Percentiles rank a stretch among this genome's conserved stretches.
Conservation (phyloP, 2,329 filamentous ascomycete genomes). For the Epichloe coenophiala region DNA sequence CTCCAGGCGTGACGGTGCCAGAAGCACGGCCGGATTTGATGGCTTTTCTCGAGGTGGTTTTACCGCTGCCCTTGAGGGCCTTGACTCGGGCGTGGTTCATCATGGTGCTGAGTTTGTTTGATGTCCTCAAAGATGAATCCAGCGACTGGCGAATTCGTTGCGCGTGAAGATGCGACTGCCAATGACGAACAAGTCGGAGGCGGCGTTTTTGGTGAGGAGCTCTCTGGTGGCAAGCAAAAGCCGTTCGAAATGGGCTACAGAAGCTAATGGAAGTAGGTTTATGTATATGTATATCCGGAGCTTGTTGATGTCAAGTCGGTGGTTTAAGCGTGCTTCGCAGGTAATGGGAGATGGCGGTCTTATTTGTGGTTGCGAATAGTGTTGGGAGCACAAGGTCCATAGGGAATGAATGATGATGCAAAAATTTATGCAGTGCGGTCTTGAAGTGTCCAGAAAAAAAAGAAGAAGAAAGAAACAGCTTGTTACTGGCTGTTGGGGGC, state of each 20-base stretch:
- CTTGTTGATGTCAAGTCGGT: not conserved
- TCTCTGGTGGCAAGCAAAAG: not conserved
- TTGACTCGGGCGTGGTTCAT: constrained; percentile 57
- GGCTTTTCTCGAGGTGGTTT: constrained; percentile 59
- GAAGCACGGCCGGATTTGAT: constrained; percentile 45
- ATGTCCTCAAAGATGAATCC: not conserved
- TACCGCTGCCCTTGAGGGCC: constrained; percentile 54
- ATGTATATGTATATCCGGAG: not conserved
- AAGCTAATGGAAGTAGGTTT: not conserved
- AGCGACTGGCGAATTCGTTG: not conserved
- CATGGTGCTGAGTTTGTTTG: not conserved
- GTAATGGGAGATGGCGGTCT: not conserved
- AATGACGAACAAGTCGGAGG: not conserved
- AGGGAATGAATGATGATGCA: not conserved
- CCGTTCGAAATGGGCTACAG: not conserved
- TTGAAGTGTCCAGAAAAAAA: not conserved
- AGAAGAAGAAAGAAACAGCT: too few relatives aligned
- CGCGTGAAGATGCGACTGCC: not conserved
- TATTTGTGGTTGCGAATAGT: not conserved
- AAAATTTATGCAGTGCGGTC: not conserved
- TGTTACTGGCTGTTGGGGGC: not conserved
- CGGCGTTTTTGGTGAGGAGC: not conserved
- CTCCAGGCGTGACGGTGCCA: constrained; percentile 39
- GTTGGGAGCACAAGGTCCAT: constrained; percentile 3
- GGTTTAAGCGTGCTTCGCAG: not conserved